These are phyloP conservation scores for Rasamsonia emersonii DNA, from an alignment of 2,329 filamentous ascomycete species.

Conservation along the genomic window DNA sequence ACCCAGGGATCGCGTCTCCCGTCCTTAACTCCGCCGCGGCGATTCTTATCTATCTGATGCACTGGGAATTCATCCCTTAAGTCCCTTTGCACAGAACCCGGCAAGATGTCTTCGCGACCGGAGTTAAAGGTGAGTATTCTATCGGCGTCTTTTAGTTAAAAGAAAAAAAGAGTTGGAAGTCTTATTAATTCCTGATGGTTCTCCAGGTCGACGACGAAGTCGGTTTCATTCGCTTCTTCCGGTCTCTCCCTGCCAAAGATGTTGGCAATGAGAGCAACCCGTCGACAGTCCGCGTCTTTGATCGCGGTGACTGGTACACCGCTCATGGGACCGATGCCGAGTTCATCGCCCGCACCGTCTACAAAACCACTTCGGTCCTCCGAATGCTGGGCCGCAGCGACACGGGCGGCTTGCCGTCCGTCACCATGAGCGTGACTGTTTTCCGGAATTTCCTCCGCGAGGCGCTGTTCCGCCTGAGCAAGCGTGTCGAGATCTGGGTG, in stretches of 20 bases:
- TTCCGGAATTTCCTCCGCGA: constrained; percentile 94
- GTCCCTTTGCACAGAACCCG: constrained; percentile 7
- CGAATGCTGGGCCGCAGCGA: constrained; percentile 79
- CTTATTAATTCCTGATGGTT: constrained; percentile 2
- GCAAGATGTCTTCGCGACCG: constrained; percentile 60
- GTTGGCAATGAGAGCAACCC: constrained; percentile 38
- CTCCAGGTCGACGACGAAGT: constrained; percentile 84
- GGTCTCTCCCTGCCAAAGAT: constrained; percentile 63
- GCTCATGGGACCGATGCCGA: constrained; percentile 43
- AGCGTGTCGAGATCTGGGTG: constrained; percentile 84
- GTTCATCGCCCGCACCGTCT: constrained; percentile 57
- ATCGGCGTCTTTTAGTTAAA: constrained; percentile 9
- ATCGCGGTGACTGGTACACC: constrained; percentile 91
- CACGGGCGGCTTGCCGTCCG: constrained; percentile 78
- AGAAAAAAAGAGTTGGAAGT: not conserved
- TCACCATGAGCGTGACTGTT: constrained; percentile 90
- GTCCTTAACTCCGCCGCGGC: too few relatives aligned
- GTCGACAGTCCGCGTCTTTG: constrained; percentile 70
- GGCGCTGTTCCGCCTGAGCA: constrained; percentile 82
- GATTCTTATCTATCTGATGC: too few relatives aligned
- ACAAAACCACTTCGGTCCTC: constrained; percentile 95
- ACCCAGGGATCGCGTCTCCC: constrained; percentile 16
- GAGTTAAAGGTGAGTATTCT: constrained; percentile 55
- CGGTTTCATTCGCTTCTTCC: constrained; percentile 95
- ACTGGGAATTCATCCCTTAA: too few relatives aligned